A percentile compares a stretch with the other conserved stretches of the same genome.
phyloP scores from a whole-genome alignment of 306 rosid genomes.

The Quercus gilva region DNA sequence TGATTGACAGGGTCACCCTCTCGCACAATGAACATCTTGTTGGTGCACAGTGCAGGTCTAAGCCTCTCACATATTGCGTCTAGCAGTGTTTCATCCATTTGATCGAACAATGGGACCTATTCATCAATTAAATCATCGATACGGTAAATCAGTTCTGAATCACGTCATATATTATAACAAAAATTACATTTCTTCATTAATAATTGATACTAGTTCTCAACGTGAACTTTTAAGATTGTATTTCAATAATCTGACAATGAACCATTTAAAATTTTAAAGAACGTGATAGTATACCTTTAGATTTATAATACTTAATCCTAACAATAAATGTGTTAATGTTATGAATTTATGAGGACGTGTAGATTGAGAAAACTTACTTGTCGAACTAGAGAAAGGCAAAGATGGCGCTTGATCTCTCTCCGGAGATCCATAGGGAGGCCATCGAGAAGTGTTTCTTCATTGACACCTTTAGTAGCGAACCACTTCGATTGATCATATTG shows the following conservation, averaged over 20 bases:
- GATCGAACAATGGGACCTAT: slow-evolving; percentile 81
- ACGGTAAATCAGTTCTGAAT: too few relatives aligned
- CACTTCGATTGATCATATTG: slow-evolving; percentile 88
- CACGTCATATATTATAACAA: too few relatives aligned
- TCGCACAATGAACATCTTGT: slow-evolving; percentile 69
- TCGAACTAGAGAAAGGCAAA: slow-evolving; percentile 84
- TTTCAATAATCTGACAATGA: too few relatives aligned
- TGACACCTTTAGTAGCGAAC: slow-evolving; percentile 87
- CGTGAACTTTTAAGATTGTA: too few relatives aligned
- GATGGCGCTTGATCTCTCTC: slow-evolving; percentile 91
- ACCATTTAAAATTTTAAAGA: too few relatives aligned
- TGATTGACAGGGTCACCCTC: slow-evolving; percentile 94
- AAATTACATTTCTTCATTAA: too few relatives aligned
- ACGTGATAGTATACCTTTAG: too few relatives aligned
- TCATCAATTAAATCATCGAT: too few relatives aligned
- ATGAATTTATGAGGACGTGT: too few relatives aligned
- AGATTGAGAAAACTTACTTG: slow-evolving; percentile 43
- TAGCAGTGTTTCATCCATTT: slow-evolving; percentile 94
- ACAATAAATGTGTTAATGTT: too few relatives aligned
- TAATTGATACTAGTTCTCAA: too few relatives aligned
- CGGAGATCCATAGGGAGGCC: slow-evolving; percentile 81
- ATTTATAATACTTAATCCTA: too few relatives aligned
- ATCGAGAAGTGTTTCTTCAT: slow-evolving; percentile 77
- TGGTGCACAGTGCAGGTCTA: slow-evolving; percentile 81
- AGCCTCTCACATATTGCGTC: slow-evolving; percentile 94